Evolutionary conservation across 805 yeast genomes (phyloP).

Genomic region (Teunomyces aglyptinius): DNA sequence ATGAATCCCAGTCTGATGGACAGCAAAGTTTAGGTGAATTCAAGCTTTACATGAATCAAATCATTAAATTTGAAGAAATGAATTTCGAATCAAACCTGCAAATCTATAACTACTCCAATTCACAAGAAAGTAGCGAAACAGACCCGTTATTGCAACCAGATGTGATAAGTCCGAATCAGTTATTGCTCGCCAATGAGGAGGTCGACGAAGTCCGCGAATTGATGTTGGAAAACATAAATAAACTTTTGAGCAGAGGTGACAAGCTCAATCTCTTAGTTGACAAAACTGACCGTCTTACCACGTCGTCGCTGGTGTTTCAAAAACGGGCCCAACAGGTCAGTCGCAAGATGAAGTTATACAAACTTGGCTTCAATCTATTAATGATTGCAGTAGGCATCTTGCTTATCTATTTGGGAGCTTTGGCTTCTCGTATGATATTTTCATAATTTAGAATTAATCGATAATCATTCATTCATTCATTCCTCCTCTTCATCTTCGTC

Average conservation of each 20-base stretch:
- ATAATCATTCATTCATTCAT: not conserved
- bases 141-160: conserved; percentile 16
- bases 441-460: conserved; percentile 13
- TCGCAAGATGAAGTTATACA: conserved; percentile 69
- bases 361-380: conserved; percentile 42
- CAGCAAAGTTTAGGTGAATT: conserved; percentile 44
- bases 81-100: conserved; percentile 36
- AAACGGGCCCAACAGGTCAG: conserved; percentile 63
- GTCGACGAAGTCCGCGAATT: conserved; percentile 62
- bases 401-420: conserved; percentile 48
- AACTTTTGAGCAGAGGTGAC: conserved; percentile 75
- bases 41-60: conserved; percentile 54
- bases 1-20: conserved; percentile 10
- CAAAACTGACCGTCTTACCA: conserved; percentile 72
- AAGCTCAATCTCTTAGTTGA: conserved; percentile 68
- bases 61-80: conserved; percentile 53
- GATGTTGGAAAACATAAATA: conserved; percentile 72
- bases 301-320: conserved; percentile 65
- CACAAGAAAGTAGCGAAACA: conserved; percentile 13
- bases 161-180: conserved; percentile 35
- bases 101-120: conserved; percentile 33
- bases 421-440: conserved; percentile 26
- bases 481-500: conserved; percentile 9
- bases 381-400: conserved; percentile 18
- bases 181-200: conserved; percentile 48